Percentiles rank a stretch among this genome's conserved stretches.
Conservation (phyloP, 192 early-diverging fungal genomes). For the Funneliformis geosporum region DNA sequence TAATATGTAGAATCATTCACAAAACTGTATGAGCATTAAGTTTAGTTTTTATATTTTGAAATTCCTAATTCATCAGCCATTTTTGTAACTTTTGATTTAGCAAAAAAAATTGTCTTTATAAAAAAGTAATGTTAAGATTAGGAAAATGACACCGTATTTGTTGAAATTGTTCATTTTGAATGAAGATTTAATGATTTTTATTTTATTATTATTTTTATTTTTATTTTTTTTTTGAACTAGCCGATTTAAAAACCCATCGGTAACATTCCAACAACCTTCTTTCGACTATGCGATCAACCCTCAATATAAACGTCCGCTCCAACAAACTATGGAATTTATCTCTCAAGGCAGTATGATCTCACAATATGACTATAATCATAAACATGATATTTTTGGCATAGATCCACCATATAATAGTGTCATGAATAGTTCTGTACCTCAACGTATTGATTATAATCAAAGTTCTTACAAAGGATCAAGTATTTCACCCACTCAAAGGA, state of each 20-base stretch:
- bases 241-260: constrained; percentile 27
- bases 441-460: neutral
- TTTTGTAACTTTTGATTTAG: too few species aligned
- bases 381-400: constrained; percentile 7
- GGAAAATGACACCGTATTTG: too few species aligned
- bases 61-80: too few species aligned
- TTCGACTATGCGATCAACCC: constrained; percentile 25
- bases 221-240: neutral
- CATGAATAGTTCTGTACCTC: neutral
- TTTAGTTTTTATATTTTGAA: too few species aligned
- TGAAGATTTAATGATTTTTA: neutral
- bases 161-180: too few species aligned
- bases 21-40: too few species aligned
- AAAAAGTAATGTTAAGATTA: too few species aligned
- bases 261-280: neutral
- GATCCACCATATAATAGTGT: neutral
- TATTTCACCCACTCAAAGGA: neutral
- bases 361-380: neutral
- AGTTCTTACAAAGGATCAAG: neutral
- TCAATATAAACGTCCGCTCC: constrained; percentile 20
- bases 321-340: constrained; percentile 12
- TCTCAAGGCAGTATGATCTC: neutral
- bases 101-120: too few species aligned
- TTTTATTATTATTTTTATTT: too few species aligned
- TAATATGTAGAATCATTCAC: neutral